Percentiles rank a stretch among this genome's conserved stretches.
These are phyloP conservation scores for Podila epigama DNA, from an alignment of 192 early-diverging fungal species.

Conservation along the genomic window DNA sequence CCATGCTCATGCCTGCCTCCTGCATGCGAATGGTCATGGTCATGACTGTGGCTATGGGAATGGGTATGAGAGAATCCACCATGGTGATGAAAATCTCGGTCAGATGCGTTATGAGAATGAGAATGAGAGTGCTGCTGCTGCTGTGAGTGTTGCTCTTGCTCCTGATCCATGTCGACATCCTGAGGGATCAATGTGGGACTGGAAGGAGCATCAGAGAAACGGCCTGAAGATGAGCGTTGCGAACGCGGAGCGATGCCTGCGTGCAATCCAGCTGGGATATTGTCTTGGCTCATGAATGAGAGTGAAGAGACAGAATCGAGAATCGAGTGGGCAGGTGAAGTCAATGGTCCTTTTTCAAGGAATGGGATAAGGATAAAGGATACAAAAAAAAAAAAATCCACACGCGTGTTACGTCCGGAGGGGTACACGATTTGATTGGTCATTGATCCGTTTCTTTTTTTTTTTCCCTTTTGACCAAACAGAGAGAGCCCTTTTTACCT, in stretches of 20 bases:
- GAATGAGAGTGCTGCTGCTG: slow-evolving; percentile 1
- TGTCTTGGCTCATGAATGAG: not conserved
- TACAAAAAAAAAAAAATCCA: too few species aligned
- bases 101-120: too few species aligned
- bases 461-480: too few species aligned
- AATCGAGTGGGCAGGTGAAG: not conserved
- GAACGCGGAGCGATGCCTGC: not conserved
- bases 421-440: too few species aligned
- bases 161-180: not conserved
- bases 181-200: too few species aligned
- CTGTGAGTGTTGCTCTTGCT: not conserved
- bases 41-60: slow-evolving; percentile 4
- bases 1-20: too few species aligned
- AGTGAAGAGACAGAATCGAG: too few species aligned
- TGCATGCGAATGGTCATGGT: not conserved
- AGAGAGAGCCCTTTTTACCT: too few species aligned
- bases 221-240: not conserved
- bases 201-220: not conserved
- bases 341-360: too few species aligned
- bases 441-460: too few species aligned
- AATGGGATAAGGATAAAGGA: too few species aligned
- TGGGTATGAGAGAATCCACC: slow-evolving; percentile 10
- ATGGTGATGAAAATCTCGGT: slow-evolving; percentile 8
- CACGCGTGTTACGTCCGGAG: too few species aligned
- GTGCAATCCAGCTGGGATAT: not conserved